Conservation (phyloP, 495 filamentous ascomycete species). For the Lepidopterella palustris region DNA sequence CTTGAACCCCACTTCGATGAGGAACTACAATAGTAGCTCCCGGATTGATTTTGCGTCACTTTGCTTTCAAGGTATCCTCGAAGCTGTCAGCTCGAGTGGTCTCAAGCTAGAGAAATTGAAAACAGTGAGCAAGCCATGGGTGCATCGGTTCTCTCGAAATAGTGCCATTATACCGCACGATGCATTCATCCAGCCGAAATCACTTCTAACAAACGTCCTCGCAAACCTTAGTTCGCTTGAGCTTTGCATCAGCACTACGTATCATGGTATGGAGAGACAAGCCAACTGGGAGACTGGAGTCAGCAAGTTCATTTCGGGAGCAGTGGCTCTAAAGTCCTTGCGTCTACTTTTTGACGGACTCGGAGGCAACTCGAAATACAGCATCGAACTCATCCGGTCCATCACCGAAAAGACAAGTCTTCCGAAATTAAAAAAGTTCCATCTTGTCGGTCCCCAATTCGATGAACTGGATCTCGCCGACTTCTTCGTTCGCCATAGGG, state of each 20-base stretch:
- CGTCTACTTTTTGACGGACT: neutral
- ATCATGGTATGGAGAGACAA: neutral
- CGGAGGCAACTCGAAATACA: neutral
- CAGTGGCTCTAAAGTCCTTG: neutral
- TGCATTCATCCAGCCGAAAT: neutral
- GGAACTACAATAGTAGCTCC: neutral
- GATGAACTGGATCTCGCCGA: neutral
- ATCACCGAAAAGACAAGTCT: neutral
- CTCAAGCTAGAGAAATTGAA: neutral
- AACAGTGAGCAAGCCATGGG: neutral
- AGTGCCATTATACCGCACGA: neutral
- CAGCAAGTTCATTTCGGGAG: neutral
- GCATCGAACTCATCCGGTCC: neutral
- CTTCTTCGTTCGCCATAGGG: neutral
- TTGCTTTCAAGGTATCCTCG: neutral
- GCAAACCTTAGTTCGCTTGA: neutral
- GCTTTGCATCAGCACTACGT: neutral
- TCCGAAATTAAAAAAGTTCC: neutral
- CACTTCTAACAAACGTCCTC: neutral
- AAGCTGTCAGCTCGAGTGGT: neutral
- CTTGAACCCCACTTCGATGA: neutral
- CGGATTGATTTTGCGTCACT: neutral
- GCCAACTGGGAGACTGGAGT: neutral
- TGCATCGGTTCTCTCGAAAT: neutral
- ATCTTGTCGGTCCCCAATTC: neutral